These are phyloP conservation scores for Pleurotus salmoneostramineus DNA, from an alignment of 768 basidiomycete species.

Conservation along the genomic window DNA sequence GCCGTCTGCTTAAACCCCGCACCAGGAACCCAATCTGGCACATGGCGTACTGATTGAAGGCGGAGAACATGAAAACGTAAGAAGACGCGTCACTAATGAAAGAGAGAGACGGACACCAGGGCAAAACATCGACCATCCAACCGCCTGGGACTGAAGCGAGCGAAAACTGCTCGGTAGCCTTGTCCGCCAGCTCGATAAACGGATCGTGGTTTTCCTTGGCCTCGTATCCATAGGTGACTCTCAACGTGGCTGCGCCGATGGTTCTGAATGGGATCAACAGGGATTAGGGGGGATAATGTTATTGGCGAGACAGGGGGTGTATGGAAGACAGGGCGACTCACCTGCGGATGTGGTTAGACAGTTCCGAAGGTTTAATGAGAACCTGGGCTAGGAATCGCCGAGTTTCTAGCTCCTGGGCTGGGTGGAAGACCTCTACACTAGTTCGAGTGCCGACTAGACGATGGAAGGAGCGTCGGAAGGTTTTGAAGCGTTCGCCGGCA, in stretches of 20 bases:
- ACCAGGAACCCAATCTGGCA: constrained; percentile 8
- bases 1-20: constrained; percentile 6
- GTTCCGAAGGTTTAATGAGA: constrained; percentile 41
- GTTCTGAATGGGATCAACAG: constrained; percentile 25
- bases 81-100: background rate
- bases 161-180: constrained; percentile 52
- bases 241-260: constrained; percentile 48
- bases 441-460: constrained; percentile 42
- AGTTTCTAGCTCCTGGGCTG: constrained; percentile 42
- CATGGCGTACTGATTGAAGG: constrained; percentile 6
- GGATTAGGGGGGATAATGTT: background rate
- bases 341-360: constrained; percentile 44
- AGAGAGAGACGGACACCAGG: constrained; percentile 31
- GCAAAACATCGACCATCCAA: constrained; percentile 49
- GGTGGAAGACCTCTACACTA: constrained; percentile 37
- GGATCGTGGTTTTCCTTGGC: constrained; percentile 47
- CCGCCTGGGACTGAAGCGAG: constrained; percentile 48
- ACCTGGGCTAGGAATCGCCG: constrained; percentile 44
- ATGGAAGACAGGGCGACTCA: constrained; percentile 22
- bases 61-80: constrained; percentile 2
- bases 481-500: constrained; percentile 46
- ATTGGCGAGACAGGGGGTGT: constrained; percentile 4
- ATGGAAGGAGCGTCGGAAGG: constrained; percentile 49
- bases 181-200: constrained; percentile 48
- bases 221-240: constrained; percentile 52